Evolutionary conservation across 768 basidiomycete species (phyloP).

Genomic region (Pisolithus orientalis): DNA sequence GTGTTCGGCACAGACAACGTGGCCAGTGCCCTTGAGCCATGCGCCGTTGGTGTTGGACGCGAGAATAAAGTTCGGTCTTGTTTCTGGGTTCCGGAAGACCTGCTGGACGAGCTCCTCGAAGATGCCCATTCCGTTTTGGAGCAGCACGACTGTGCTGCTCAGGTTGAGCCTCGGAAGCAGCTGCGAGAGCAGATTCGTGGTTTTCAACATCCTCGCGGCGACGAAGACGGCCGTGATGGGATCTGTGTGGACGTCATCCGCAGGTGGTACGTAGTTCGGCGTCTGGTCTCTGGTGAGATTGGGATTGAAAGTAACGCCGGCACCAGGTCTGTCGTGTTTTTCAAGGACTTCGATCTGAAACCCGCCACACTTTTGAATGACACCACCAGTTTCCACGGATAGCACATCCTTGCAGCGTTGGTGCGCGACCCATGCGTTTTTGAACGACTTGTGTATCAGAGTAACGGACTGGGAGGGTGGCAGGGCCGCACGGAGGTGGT

Average conservation of each 20-base stretch:
- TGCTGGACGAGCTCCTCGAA: constrained; percentile 67
- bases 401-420: constrained; percentile 30
- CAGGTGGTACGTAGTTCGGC: constrained; percentile 11
- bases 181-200: constrained; percentile 46
- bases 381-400: constrained; percentile 45
- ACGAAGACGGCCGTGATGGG: constrained; percentile 76
- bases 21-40: constrained; percentile 43
- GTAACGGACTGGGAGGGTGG: constrained; percentile 48
- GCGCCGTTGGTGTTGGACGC: constrained; percentile 80
- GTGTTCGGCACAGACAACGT: constrained; percentile 64
- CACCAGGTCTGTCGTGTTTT: constrained; percentile 15
- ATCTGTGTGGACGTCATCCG: constrained; percentile 13
- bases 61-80: constrained; percentile 81
- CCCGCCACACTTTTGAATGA: constrained; percentile 34
- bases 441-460: constrained; percentile 57
- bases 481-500: constrained; percentile 65
- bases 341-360: constrained; percentile 49
- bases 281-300: constrained; percentile 7
- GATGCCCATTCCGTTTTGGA: constrained; percentile 93
- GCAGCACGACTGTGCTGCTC: constrained; percentile 78
- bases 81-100: constrained; percentile 65
- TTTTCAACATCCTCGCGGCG: constrained; percentile 71
- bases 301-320: constrained; percentile 13
- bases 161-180: constrained; percentile 60
- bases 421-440: constrained; percentile 31